phyloP scores from a whole-genome alignment of 2,329 filamentous ascomycete species.

The Ophiostoma novo-ulmi region DNA sequence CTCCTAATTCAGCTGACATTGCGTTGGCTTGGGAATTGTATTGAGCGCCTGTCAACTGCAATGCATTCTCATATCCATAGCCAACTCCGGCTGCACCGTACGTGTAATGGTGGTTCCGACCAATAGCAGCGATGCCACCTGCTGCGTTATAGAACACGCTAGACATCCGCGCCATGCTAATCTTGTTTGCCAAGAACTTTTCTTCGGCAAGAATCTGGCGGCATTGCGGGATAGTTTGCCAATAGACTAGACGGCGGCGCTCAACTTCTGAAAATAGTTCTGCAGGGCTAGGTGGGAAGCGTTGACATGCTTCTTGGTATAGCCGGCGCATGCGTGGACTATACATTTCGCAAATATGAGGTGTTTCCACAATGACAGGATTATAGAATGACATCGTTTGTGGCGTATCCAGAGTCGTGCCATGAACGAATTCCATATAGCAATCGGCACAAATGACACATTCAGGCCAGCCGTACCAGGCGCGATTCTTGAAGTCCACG shows the following conservation, averaged over 20 bases:
- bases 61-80: constrained; percentile 18
- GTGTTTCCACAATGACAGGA: constrained; percentile 28
- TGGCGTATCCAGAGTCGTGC: constrained; percentile 30
- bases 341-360: constrained; percentile 37
- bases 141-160: constrained; percentile 11
- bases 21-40: constrained; percentile 19
- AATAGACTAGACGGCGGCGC: constrained; percentile 33
- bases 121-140: not conserved
- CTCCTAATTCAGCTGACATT: constrained; percentile 14
- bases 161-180: not conserved
- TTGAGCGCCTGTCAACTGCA: constrained; percentile 18
- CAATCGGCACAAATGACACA: constrained; percentile 36
- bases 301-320: constrained; percentile 31
- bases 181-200: not conserved
- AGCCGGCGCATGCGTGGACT: constrained; percentile 38
- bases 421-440: constrained; percentile 32
- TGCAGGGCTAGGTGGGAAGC: constrained; percentile 27
- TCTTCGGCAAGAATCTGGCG: constrained; percentile 20
- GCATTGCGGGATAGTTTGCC: constrained; percentile 33
- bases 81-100: constrained; percentile 23
- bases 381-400: constrained; percentile 30
- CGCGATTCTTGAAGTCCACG: constrained; percentile 28
- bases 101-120: not conserved
- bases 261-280: constrained; percentile 31
- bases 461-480: constrained; percentile 37